These are phyloP conservation scores for Begonia peltatifolia DNA, from an alignment of 306 rosid species.

Conservation along the genomic window DNA sequence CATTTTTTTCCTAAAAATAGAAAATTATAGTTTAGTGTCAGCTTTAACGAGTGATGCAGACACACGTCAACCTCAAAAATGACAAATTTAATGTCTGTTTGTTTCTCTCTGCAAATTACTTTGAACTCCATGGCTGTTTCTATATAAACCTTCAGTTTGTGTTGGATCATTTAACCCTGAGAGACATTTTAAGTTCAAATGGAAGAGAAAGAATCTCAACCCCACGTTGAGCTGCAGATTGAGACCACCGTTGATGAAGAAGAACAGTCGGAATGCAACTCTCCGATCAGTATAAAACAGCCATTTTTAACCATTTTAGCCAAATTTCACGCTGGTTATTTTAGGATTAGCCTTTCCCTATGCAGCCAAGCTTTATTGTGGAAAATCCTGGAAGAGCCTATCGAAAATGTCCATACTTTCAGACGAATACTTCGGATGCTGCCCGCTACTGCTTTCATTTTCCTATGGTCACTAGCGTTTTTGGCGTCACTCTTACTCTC, in stretches of 20 bases:
- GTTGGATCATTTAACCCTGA: background rate
- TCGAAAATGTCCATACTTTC: conserved; percentile 10
- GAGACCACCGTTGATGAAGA: background rate
- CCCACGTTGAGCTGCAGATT: conserved; percentile 1
- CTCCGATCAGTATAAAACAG: background rate
- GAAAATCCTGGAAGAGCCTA: conserved; percentile 19
- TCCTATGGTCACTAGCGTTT: conserved; percentile 16
- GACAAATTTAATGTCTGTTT: too few species aligned
- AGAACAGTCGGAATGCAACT: background rate
- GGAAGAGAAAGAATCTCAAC: background rate
- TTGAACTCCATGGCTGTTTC: background rate
- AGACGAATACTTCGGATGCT: conserved; percentile 6
- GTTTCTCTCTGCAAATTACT: too few species aligned
- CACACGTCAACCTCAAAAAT: too few species aligned
- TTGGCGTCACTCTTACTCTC: conserved; percentile 11
- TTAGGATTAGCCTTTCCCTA: conserved; percentile 23
- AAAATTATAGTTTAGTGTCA: too few species aligned
- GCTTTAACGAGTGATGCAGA: too few species aligned
- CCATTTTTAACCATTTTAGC: conserved; percentile 9
- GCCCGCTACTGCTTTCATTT: conserved; percentile 13
- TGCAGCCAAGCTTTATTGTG: conserved; percentile 20
- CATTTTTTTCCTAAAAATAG: too few species aligned
- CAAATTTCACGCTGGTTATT: conserved; percentile 20
- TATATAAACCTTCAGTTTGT: background rate
- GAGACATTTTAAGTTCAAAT: background rate